A percentile compares a stretch with the other conserved stretches of the same genome.
Conservation (phyloP, 257 asterid species). For the Solanum appendiculatum region DNA sequence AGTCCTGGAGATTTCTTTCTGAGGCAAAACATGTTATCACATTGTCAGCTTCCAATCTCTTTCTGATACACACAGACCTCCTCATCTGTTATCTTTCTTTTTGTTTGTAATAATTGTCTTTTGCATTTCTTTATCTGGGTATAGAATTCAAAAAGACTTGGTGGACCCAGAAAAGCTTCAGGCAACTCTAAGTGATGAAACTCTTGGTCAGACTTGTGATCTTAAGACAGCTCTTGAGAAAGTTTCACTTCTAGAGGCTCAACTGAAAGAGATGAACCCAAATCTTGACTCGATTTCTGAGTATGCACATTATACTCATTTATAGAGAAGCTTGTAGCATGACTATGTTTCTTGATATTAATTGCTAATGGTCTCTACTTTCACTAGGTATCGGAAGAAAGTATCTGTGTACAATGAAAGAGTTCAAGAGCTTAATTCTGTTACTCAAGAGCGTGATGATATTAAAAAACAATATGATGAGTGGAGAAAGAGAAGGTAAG, state of each 20-base stretch:
- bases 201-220: constrained; percentile 45
- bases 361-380: neutral
- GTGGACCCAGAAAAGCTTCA: constrained; percentile 87
- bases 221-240: constrained; percentile 72
- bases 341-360: neutral
- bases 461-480: constrained; percentile 84
- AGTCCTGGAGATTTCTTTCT: constrained; percentile 7
- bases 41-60: neutral
- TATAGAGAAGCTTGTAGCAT: neutral
- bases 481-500: constrained; percentile 80
- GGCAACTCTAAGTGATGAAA: constrained; percentile 44
- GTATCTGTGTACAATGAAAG: constrained; percentile 72
- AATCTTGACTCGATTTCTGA: constrained; percentile 94
- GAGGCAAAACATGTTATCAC: neutral
- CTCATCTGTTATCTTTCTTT: neutral
- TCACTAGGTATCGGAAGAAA: constrained; percentile 64
- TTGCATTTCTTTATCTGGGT: neutral
- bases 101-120: neutral
- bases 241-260: constrained; percentile 90
- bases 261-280: constrained; percentile 90
- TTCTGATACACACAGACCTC: neutral
- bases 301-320: constrained; percentile 33
- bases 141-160: constrained; percentile 83
- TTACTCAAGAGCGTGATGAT: constrained; percentile 85
- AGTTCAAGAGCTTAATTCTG: constrained; percentile 72